A percentile compares a stretch with the other conserved stretches of the same genome.
These are phyloP conservation scores for Jacaranda copaia DNA, from an alignment of 257 asterid genomes.

Conservation along the genomic window DNA sequence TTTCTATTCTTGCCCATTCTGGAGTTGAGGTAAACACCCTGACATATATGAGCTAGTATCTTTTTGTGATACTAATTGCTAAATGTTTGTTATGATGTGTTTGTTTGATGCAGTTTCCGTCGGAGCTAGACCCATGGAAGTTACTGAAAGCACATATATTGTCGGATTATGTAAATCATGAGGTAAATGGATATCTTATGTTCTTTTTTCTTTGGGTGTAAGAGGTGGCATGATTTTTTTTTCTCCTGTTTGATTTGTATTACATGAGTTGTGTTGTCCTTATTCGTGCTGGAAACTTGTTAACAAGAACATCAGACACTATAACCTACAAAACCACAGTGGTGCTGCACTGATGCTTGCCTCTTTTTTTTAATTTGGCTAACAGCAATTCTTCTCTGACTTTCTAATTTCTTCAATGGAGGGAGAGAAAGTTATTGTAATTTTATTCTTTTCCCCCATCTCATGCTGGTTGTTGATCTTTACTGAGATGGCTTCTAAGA, in stretches of 20 bases:
- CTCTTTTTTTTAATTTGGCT: too few relatives aligned
- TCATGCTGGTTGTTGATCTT: too few relatives aligned
- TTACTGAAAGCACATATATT: constrained; percentile 71
- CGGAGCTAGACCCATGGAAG: constrained; percentile 94
- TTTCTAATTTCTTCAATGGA: too few relatives aligned
- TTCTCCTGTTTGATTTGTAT: constrained; percentile 25
- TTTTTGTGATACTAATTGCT: constrained; percentile 31
- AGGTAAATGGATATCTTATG: constrained; percentile 60
- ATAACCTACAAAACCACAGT: not conserved
- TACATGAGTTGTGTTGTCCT: constrained; percentile 16
- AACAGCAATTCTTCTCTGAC: too few relatives aligned
- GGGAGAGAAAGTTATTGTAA: too few relatives aligned
- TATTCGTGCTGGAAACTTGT: constrained; percentile 15
- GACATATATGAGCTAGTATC: constrained; percentile 35
- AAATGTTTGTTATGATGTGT: constrained; percentile 42
- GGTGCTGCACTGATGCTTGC: too few relatives aligned
- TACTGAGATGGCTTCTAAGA: too few relatives aligned
- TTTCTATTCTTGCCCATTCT: constrained; percentile 83
- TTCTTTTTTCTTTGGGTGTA: constrained; percentile 23
- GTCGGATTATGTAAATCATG: constrained; percentile 82
- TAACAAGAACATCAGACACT: constrained; percentile 23
- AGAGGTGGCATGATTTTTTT: constrained; percentile 11
- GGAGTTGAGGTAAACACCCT: constrained; percentile 76
- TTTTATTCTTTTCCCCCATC: too few relatives aligned
- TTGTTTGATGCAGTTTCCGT: constrained; percentile 72